phyloP scores from a whole-genome alignment of 2,329 filamentous ascomycete species.

The Pseudogymnoascus sp. region DNA sequence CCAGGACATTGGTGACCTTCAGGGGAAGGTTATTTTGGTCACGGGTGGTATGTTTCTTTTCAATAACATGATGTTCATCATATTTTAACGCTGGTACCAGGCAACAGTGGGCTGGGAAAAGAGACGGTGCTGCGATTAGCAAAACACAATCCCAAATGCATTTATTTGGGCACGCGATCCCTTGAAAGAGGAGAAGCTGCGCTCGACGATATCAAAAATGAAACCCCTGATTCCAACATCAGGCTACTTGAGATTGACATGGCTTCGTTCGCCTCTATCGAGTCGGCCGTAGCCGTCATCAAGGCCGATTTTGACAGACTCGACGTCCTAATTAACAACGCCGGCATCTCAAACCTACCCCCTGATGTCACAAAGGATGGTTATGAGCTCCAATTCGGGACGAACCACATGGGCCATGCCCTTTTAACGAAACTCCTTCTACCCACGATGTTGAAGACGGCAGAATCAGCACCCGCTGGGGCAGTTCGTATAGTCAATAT shows the following conservation, averaged over 20 bases:
- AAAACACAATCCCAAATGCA: slow-evolving; percentile 1
- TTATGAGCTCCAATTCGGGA: slow-evolving; percentile 43
- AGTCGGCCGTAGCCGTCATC: slow-evolving; percentile 2
- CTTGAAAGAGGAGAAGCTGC: slow-evolving; percentile 31
- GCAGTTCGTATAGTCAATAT: neutral
- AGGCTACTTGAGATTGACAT: slow-evolving; percentile 4
- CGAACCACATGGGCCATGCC: slow-evolving; percentile 46
- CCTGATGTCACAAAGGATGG: slow-evolving; percentile 29
- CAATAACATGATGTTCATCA: slow-evolving; percentile 16
- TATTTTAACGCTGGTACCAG: neutral
- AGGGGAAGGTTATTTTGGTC: slow-evolving; percentile 38
- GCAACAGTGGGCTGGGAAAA: slow-evolving; percentile 2
- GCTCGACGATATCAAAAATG: slow-evolving; percentile 30
- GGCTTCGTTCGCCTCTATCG: neutral
- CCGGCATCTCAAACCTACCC: slow-evolving; percentile 27
- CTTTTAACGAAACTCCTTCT: slow-evolving; percentile 45
- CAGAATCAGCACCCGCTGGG: neutral
- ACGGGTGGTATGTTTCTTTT: slow-evolving; percentile 33
- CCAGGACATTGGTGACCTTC: slow-evolving; percentile 31
- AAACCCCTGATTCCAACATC: slow-evolving; percentile 10
- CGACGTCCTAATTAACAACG: slow-evolving; percentile 38
- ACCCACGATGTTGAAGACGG: slow-evolving; percentile 26
- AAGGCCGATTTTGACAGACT: slow-evolving; percentile 22
- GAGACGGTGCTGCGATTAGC: neutral
- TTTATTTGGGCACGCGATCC: slow-evolving; percentile 35